A percentile compares a stretch with the other conserved stretches of the same genome.
Evolutionary conservation across 2,329 filamentous ascomycete genomes (phyloP).

Genomic region (Fusarium multiceps): DNA sequence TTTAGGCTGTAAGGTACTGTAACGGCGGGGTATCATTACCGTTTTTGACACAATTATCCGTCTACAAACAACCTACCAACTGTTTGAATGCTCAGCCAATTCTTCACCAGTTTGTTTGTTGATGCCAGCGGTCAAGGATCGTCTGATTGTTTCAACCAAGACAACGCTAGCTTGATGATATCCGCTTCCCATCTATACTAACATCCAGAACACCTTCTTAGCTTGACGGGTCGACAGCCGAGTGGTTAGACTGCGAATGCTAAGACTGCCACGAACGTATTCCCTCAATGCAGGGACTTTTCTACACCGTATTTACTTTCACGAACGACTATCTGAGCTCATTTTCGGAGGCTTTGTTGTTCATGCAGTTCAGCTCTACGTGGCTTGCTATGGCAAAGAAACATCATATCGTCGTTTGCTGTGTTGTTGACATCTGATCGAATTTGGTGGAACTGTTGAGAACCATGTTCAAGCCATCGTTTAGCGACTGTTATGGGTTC

Average conservation of each 20-base stretch:
- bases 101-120: background rate
- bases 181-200: background rate
- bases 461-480: background rate
- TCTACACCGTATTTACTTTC: background rate
- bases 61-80: too few relatives aligned
- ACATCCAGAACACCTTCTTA: background rate
- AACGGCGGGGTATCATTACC: background rate
- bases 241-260: too few relatives aligned
- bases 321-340: background rate
- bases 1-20: background rate
- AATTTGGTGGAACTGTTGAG: background rate
- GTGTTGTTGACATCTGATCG: background rate
- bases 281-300: background rate
- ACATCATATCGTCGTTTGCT: background rate
- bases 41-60: background rate
- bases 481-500: background rate
- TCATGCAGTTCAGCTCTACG: background rate
- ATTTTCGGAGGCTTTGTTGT: background rate
- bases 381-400: background rate
- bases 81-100: too few relatives aligned
- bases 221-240: too few relatives aligned
- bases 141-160: background rate
- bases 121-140: background rate
- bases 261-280: background rate
- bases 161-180: too few relatives aligned